phyloP scores from a whole-genome alignment of 768 basidiomycete genomes.

The Clathrus columnatus region DNA sequence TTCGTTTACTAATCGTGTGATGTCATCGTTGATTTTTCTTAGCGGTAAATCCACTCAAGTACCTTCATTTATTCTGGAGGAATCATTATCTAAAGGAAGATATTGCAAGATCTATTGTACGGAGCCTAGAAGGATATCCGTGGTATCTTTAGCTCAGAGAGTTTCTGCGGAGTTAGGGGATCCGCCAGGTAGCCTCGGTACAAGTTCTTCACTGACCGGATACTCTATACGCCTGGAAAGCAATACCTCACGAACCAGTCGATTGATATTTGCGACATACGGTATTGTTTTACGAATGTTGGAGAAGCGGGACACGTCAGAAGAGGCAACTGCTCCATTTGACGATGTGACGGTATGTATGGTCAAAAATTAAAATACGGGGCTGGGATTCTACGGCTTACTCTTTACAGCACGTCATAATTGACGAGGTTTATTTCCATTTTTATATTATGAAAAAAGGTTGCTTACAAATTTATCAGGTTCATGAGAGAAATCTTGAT shows the following conservation, averaged over 20 bases:
- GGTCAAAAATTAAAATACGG: constrained; percentile 9
- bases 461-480: constrained; percentile 30
- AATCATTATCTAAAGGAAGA: constrained; percentile 70
- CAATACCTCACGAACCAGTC: constrained; percentile 69
- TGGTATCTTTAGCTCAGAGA: constrained; percentile 90
- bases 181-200: constrained; percentile 66
- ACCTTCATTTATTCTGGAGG: constrained; percentile 88
- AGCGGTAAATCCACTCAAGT: constrained; percentile 98
- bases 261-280: constrained; percentile 80
- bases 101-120: constrained; percentile 91
- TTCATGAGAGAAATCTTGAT: constrained; percentile 95
- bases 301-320: constrained; percentile 69
- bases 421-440: constrained; percentile 64
- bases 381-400: not conserved
- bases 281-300: constrained; percentile 96
- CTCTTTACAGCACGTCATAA: constrained; percentile 69
- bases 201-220: constrained; percentile 71
- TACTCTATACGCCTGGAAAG: constrained; percentile 93
- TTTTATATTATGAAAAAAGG: not conserved
- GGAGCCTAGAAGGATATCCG: constrained; percentile 91
- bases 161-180: constrained; percentile 93
- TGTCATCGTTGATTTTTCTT: constrained; percentile 13
- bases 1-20: not conserved
- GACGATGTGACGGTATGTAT: constrained; percentile 84
- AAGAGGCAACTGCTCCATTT: constrained; percentile 69